phyloP scores from a whole-genome alignment of 768 basidiomycete genomes.

The Xerocomus brunneocitrinus region DNA sequence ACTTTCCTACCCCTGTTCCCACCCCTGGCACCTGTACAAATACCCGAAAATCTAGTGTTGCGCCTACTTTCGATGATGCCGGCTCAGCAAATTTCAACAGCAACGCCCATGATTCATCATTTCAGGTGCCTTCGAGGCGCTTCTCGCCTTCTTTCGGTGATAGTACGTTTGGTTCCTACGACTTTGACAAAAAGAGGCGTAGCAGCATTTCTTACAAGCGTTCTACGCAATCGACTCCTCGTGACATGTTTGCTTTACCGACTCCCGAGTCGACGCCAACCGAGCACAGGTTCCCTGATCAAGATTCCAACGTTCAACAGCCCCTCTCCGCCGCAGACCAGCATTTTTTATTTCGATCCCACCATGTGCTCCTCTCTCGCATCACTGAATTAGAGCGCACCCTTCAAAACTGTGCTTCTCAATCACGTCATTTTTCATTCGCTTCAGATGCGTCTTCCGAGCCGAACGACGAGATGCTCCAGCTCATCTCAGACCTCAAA shows the following conservation, averaged over 20 bases:
- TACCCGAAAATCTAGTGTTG: slow-evolving; percentile 34
- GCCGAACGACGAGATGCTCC: slow-evolving; percentile 75
- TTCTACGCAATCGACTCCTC: slow-evolving; percentile 34
- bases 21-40: slow-evolving; percentile 44
- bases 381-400: slow-evolving; percentile 79
- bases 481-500: slow-evolving; percentile 72
- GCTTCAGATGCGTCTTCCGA: slow-evolving; percentile 44
- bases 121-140: slow-evolving; percentile 19
- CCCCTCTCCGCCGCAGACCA: slow-evolving; percentile 72
- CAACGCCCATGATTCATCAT: neutral
- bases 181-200: slow-evolving; percentile 39
- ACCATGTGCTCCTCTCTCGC: slow-evolving; percentile 75
- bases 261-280: slow-evolving; percentile 76
- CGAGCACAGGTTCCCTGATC: slow-evolving; percentile 38
- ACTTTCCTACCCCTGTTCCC: slow-evolving; percentile 50
- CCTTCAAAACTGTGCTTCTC: slow-evolving; percentile 40
- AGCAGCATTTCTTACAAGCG: slow-evolving; percentile 77
- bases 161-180: slow-evolving; percentile 20
- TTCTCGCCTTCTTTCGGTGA: slow-evolving; percentile 26
- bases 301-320: slow-evolving; percentile 26
- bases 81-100: slow-evolving; percentile 16
- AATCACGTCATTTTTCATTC: slow-evolving; percentile 50
- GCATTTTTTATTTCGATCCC: slow-evolving; percentile 82
- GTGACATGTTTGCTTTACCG: slow-evolving; percentile 48
- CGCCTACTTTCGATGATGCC: slow-evolving; percentile 18